Evolutionary conservation across 2,329 filamentous ascomycete genomes (phyloP).

Genomic region (Purpureocillium lavendulum): DNA sequence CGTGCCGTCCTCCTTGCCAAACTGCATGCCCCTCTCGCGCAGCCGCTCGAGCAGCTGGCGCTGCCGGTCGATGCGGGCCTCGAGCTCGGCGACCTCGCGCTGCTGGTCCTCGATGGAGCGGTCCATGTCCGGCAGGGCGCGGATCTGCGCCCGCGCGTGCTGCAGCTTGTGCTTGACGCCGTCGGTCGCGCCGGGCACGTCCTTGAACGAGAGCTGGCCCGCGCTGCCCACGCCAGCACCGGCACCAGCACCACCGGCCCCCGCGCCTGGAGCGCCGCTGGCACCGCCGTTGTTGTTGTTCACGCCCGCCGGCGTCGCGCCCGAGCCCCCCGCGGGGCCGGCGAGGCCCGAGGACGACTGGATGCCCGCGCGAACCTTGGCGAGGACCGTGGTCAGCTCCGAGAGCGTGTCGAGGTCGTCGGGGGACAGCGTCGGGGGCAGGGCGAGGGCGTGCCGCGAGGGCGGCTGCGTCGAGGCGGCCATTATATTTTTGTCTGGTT

Average conservation of each 20-base stretch:
- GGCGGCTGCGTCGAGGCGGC: slow-evolving; percentile 2
- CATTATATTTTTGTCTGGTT: too few species aligned
- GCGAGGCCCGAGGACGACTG: slow-evolving; percentile 30
- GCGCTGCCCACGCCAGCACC: slow-evolving; percentile 6
- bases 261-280: too few species aligned
- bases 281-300: too few species aligned
- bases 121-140: slow-evolving; percentile 60
- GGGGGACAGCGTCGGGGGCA: slow-evolving; percentile 62
- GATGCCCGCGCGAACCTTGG: slow-evolving; percentile 55
- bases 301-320: too few species aligned
- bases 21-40: slow-evolving; percentile 34
- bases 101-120: slow-evolving; percentile 61
- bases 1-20: slow-evolving; percentile 18
- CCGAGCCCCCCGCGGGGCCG: too few species aligned
- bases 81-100: slow-evolving; percentile 58
- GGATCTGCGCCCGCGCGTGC: slow-evolving; percentile 60
- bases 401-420: slow-evolving; percentile 81
- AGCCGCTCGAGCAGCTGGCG: slow-evolving; percentile 47
- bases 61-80: slow-evolving; percentile 56
- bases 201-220: slow-evolving; percentile 49
- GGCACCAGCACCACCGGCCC: too few species aligned
- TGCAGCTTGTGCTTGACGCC: slow-evolving; percentile 76
- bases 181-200: slow-evolving; percentile 71
- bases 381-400: slow-evolving; percentile 69
- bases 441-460: slow-evolving; percentile 36